A percentile compares a stretch with the other conserved stretches of the same genome.
Evolutionary conservation across 345 rosid genomes (phyloP).

Genomic region (Hibiscus mutabilis): DNA sequence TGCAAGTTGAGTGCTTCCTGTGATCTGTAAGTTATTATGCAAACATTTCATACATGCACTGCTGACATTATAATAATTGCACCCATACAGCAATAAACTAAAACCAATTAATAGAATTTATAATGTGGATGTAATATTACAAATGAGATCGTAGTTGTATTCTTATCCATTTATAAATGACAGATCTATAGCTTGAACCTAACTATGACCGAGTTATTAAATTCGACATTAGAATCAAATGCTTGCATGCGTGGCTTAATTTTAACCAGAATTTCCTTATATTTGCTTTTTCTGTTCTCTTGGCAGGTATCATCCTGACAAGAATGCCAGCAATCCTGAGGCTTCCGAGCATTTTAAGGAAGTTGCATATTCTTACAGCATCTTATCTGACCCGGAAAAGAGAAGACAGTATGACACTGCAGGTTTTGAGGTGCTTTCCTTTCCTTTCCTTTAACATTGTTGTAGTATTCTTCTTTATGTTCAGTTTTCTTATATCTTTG

Average conservation of each 20-base stretch:
- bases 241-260: not conserved
- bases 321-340: conserved; percentile 87
- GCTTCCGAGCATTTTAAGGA: conserved; percentile 93
- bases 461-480: not conserved
- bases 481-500: not conserved
- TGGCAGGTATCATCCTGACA: conserved; percentile 92
- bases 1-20: not conserved
- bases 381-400: conserved; percentile 94
- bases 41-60: not conserved
- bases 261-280: not conserved
- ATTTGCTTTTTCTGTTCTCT: not conserved
- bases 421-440: conserved; percentile 71
- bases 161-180: not conserved
- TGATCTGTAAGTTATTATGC: not conserved
- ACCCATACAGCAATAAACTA: not conserved
- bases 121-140: not conserved
- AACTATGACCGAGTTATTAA: not conserved
- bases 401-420: conserved; percentile 91
- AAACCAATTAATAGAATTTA: not conserved
- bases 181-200: not conserved
- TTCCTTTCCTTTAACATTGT: conserved; percentile 2
- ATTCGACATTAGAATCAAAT: not conserved
- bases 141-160: not conserved
- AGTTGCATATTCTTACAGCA: conserved; percentile 94
- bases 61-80: not conserved